Conservation (phyloP, 1,139 yeast species). For the Protomyces pachydermus region DNA sequence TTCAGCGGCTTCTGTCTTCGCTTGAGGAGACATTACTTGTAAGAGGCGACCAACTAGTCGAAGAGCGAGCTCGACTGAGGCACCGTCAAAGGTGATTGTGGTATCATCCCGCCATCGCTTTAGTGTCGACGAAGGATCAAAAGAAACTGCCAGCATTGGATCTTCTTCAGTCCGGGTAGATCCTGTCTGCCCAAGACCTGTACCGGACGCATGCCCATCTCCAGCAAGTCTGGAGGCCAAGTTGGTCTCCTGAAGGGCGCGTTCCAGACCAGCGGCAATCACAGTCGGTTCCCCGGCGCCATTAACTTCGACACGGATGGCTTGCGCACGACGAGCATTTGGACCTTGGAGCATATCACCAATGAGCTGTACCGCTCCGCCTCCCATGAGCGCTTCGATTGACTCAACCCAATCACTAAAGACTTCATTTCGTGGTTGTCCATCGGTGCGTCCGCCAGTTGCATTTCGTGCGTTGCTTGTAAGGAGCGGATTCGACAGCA, state of each 20-base stretch:
- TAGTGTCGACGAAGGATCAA: constrained; percentile 51
- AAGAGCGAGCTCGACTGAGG: constrained; percentile 43
- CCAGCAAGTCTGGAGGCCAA: too few relatives aligned
- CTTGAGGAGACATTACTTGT: constrained; percentile 39
- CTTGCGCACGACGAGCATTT: constrained; percentile 1
- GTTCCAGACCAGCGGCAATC: constrained; percentile 29
- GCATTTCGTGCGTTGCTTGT: background rate
- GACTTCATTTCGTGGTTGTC: constrained; percentile 6
- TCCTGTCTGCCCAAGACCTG: background rate
- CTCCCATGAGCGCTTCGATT: constrained; percentile 29
- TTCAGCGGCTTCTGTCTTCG: constrained; percentile 34
- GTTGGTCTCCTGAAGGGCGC: constrained; percentile 1
- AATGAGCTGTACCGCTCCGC: constrained; percentile 29
- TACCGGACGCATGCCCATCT: background rate
- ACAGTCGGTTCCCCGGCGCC: constrained; percentile 4
- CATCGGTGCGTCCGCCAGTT: background rate
- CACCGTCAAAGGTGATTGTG: constrained; percentile 48
- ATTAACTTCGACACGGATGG: constrained; percentile 27
- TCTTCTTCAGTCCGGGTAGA: constrained; percentile 30
- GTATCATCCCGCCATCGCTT: constrained; percentile 69
- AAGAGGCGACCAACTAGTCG: constrained; percentile 53
- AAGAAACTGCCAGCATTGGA: constrained; percentile 32
- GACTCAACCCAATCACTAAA: constrained; percentile 29
- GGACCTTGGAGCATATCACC: constrained; percentile 29
- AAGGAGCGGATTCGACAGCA: constrained; percentile 18